Conservation (phyloP, 2,329 filamentous ascomycete genomes). For the Pestalotiopsis sp. region DNA sequence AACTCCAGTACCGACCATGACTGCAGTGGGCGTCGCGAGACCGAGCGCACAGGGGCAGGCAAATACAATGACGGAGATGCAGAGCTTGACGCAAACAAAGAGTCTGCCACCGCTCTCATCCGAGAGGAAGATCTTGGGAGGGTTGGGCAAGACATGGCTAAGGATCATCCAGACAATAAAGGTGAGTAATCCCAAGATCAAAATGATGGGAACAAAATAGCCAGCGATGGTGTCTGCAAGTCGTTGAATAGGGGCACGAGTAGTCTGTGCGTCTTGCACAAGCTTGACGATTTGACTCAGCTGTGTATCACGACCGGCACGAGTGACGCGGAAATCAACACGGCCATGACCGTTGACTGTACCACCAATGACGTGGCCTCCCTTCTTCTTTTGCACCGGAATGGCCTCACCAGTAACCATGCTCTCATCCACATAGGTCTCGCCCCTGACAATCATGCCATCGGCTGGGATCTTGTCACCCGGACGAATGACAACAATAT, state of each 20-base stretch:
- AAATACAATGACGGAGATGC: conserved; percentile 98
- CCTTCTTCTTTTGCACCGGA: conserved; percentile 87
- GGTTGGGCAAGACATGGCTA: conserved; percentile 80
- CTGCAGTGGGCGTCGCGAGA: conserved; percentile 90
- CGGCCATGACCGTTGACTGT: conserved; percentile 94
- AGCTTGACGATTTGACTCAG: conserved; percentile 97
- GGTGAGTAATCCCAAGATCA: conserved; percentile 80
- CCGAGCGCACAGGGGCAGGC: conserved; percentile 97
- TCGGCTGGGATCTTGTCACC: conserved; percentile 98
- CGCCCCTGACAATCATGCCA: conserved; percentile 81
- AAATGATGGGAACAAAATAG: conserved; percentile 90
- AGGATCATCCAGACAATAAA: conserved; percentile 95
- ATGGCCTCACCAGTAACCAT: conserved; percentile 99
- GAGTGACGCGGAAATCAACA: conserved; percentile 88
- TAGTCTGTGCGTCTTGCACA: conserved; percentile 97
- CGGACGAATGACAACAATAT: conserved; percentile 89
- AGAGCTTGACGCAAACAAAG: conserved; percentile 96
- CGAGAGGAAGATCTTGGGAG: conserved; percentile 85
- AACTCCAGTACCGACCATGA: conserved; percentile 98
- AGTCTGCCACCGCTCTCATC: conserved; percentile 84
- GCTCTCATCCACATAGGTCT: conserved; percentile 94
- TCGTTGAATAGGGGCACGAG: conserved; percentile 89
- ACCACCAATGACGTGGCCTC: conserved; percentile 80
- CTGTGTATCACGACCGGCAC: conserved; percentile 92
- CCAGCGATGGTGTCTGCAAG: conserved; percentile 90